These are phyloP conservation scores for Pittosporum tobira DNA, from an alignment of 129 eudicot genomes.

Conservation along the genomic window DNA sequence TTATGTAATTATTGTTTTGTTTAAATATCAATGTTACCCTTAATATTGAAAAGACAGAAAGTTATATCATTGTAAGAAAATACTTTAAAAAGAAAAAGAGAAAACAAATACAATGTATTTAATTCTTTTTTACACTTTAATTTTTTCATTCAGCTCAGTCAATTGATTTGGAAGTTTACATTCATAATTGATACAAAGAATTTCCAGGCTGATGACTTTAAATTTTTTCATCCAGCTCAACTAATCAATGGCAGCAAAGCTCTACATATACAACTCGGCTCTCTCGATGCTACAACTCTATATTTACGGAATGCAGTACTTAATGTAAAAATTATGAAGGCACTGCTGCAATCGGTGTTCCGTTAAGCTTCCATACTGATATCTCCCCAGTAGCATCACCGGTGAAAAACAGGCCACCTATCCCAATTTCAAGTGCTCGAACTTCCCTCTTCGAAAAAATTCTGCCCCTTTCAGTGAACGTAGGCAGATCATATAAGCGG, in stretches of 20 bases:
- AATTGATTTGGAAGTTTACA: neutral
- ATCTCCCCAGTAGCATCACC: constrained; percentile 51
- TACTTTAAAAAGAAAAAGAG: no score
- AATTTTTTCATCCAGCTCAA: neutral
- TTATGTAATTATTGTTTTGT: no score
- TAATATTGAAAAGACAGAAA: no score
- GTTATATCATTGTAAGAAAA: no score
- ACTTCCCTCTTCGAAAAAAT: constrained; percentile 32
- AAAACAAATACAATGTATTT: no score
- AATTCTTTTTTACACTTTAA: no score
- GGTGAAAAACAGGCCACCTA: constrained; percentile 48
- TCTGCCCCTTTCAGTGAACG: constrained; percentile 60
- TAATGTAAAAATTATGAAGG: neutral
- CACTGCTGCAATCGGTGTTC: neutral
- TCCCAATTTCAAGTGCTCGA: constrained; percentile 22
- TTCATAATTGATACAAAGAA: no score
- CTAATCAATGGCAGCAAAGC: neutral
- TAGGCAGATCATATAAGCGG: constrained; percentile 55
- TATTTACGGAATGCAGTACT: neutral
- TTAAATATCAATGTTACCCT: no score
- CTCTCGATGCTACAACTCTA: neutral
- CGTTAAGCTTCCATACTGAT: constrained; percentile 42
- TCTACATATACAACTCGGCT: no score
- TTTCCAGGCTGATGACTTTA: no score
- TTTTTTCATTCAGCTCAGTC: neutral